A percentile compares a stretch with the other conserved stretches of the same genome.
Evolutionary conservation across 257 asterid species (phyloP).

Genomic region (Solanum chilense): DNA sequence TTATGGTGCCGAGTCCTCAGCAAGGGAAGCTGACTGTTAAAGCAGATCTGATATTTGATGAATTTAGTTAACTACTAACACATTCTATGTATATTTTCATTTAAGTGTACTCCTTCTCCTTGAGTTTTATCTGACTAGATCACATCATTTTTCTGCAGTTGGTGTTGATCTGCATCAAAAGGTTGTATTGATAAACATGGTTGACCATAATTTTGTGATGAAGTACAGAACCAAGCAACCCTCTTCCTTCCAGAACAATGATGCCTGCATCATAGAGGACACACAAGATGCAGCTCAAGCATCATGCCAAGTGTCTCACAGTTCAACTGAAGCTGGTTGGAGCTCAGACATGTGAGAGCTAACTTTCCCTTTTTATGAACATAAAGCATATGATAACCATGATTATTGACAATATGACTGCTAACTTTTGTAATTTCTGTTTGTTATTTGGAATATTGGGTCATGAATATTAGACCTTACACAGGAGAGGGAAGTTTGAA

Average conservation of each 20-base stretch:
- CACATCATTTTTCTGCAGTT: slow-evolving; percentile 37
- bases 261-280: slow-evolving; percentile 23
- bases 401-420: not conserved
- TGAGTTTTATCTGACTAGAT: not conserved
- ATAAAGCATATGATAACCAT: not conserved
- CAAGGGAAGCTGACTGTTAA: slow-evolving; percentile 66
- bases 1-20: slow-evolving; percentile 46
- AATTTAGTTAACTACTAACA: slow-evolving; percentile 41
- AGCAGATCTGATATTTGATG: slow-evolving; percentile 80
- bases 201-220: slow-evolving; percentile 11
- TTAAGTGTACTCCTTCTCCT: not conserved
- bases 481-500: not conserved
- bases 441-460: not conserved
- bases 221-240: slow-evolving; percentile 27
- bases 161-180: slow-evolving; percentile 85
- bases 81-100: not conserved
- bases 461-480: not conserved
- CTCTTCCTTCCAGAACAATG: slow-evolving; percentile 31
- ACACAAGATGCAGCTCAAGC: slow-evolving; percentile 21
- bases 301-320: slow-evolving; percentile 15
- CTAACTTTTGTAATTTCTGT: not conserved
- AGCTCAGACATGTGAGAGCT: slow-evolving; percentile 43
- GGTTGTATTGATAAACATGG: slow-evolving; percentile 46
- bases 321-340: slow-evolving; percentile 25
- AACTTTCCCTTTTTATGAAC: not conserved